Conservation (phyloP, 768 basidiomycete genomes). For the Trichaptum fuscoviolaceum region DNA sequence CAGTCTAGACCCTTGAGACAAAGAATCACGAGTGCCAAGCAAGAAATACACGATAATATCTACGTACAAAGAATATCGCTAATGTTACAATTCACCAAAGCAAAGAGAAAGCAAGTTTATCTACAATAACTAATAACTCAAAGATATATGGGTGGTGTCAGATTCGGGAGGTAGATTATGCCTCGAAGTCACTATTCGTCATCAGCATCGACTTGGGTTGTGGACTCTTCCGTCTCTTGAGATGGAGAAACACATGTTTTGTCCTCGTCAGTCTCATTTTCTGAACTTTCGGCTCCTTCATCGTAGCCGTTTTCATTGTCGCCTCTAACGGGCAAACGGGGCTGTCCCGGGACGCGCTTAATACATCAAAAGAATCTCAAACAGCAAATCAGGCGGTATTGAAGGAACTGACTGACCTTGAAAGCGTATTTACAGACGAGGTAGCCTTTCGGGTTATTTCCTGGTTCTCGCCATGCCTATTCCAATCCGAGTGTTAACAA, state of each 20-base stretch:
- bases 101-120: background rate
- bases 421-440: slow-evolving; percentile 85
- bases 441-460: slow-evolving; percentile 62
- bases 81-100: background rate
- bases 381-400: background rate
- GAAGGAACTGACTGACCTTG: slow-evolving; percentile 41
- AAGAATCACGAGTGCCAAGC: background rate
- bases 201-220: background rate
- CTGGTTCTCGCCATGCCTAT: slow-evolving; percentile 72
- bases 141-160: background rate
- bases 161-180: too few species aligned
- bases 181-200: background rate
- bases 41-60: background rate
- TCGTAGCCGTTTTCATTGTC: slow-evolving; percentile 17
- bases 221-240: background rate
- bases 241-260: slow-evolving; percentile 1
- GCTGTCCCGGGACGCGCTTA: slow-evolving; percentile 54
- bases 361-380: background rate
- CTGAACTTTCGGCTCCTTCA: slow-evolving; percentile 7
- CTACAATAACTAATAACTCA: background rate
- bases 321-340: slow-evolving; percentile 39
- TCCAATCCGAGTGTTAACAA: slow-evolving; percentile 2
- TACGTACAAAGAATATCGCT: background rate
- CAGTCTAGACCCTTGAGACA: too few species aligned
- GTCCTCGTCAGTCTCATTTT: slow-evolving; percentile 4